phyloP scores from a whole-genome alignment of 2,329 filamentous ascomycete genomes.

The Trichoderma citrinoviride region DNA sequence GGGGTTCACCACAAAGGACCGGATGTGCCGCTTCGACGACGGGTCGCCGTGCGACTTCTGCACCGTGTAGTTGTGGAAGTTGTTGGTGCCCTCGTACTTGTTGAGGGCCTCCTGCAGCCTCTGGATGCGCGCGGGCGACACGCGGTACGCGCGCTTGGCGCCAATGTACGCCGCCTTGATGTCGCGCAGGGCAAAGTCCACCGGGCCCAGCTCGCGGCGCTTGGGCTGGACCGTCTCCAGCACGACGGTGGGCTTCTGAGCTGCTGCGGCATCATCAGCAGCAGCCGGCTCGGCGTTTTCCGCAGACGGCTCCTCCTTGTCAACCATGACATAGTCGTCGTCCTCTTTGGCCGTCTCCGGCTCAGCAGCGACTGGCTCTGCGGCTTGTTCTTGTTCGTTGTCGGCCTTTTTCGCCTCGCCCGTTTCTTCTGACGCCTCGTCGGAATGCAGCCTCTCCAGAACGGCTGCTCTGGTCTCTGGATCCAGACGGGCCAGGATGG shows the following conservation, averaged over 20 bases:
- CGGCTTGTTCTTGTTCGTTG: constrained; percentile 16
- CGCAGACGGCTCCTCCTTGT: constrained; percentile 22
- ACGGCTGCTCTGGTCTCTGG: constrained; percentile 63
- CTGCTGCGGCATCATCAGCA: constrained; percentile 21
- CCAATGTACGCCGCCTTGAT: constrained; percentile 79
- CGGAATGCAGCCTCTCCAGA: constrained; percentile 56
- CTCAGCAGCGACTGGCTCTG: constrained; percentile 20
- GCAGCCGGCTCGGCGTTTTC: constrained; percentile 26
- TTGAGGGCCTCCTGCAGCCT: constrained; percentile 73
- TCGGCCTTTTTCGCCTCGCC: constrained; percentile 24
- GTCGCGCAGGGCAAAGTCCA: constrained; percentile 65
- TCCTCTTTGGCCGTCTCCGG: constrained; percentile 25
- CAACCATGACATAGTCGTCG: constrained; percentile 28
- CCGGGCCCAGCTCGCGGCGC: constrained; percentile 45
- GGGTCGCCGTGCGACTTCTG: constrained; percentile 79
- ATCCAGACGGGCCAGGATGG: constrained; percentile 60
- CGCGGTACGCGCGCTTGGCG: constrained; percentile 82
- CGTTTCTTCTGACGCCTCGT: constrained; percentile 29
- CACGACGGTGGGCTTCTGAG: neutral
- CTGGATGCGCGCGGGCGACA: constrained; percentile 66
- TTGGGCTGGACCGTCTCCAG: constrained; percentile 36
- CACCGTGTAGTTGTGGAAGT: constrained; percentile 98
- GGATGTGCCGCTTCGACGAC: constrained; percentile 86
- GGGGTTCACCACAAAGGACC: constrained; percentile 77
- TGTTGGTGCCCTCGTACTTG: constrained; percentile 77